Evolutionary conservation across 2,329 filamentous ascomycete genomes (phyloP), one percentile per base, ranked within the genome.

Genomic region (Aureobasidium sp.): DNA sequence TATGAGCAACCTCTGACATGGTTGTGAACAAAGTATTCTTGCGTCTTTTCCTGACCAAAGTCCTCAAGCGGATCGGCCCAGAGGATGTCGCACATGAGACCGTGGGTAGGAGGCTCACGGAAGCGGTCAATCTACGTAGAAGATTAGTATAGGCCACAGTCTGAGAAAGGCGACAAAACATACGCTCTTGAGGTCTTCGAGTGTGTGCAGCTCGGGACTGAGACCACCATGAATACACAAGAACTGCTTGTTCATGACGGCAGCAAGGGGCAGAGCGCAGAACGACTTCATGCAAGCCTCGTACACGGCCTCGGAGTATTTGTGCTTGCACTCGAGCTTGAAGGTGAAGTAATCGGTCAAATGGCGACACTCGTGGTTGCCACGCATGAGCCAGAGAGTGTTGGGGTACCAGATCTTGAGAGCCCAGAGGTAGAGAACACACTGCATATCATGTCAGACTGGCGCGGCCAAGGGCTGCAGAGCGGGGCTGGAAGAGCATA

Each of bases 211-310:
- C 77, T 99, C 94, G 7, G 94, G 94, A 75, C 92, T 97, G 69
- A 99, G 80, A 66, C 94, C 94, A 71, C 94, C 94, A 74, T 99
- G 94, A 70, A 99, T 97, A 75, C 94, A 99, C 68, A 99, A 80
- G 77, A 99, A 99, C 76, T 99, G 94, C 82, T 99, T 99, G 84
- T 99, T 99, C 94, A 99, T 99, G 68, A 99, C 87, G 31, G 94
- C 94, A 62, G 94, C 94, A 69, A 99, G 81, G 34, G 94, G 94
- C 66, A 99, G 80, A 66, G 88, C 84, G 79, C 94, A 99, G 82
- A 99, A 99, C 0, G 94, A 95, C 67, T 99, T 93, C 86, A 97
- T 96, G 79, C 94, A 97, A 62, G 94, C 93, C 72, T 99, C 93
- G 75, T 99, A 99, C 64, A 99, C 84, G 66, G 84, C 84, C 79